These are phyloP conservation scores for Ramicandelaber brevisporus DNA, from an alignment of 192 early-diverging fungal genomes.

Conservation along the genomic window DNA sequence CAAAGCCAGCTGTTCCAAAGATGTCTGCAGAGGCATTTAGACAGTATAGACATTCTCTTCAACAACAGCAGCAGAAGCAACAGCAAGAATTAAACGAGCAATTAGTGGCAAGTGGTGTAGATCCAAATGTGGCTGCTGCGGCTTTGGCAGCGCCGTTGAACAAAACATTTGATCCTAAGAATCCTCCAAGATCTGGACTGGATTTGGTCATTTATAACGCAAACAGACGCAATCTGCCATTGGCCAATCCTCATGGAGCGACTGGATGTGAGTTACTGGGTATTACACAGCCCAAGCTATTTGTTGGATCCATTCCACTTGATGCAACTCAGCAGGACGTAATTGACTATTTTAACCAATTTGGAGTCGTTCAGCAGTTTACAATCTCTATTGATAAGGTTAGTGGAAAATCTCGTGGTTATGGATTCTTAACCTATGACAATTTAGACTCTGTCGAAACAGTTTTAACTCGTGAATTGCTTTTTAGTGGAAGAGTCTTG, in stretches of 20 bases:
- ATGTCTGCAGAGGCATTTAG: too few relatives aligned
- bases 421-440: constrained; percentile 82
- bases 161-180: too few relatives aligned
- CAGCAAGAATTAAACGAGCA: constrained; percentile 2
- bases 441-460: too few relatives aligned
- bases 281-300: too few relatives aligned
- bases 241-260: too few relatives aligned
- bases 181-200: constrained; percentile 11
- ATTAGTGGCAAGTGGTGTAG: background rate
- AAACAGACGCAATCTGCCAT: too few relatives aligned
- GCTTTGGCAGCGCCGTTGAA: too few relatives aligned
- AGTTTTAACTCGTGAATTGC: constrained; percentile 18
- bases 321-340: constrained; percentile 71
- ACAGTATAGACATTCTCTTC: too few relatives aligned
- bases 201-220: too few relatives aligned
- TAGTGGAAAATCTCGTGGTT: constrained; percentile 67
- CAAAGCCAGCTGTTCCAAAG: constrained; percentile 18
- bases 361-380: constrained; percentile 63
- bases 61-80: constrained; percentile 7
- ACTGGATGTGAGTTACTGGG: too few relatives aligned
- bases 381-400: constrained; percentile 63
- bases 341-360: constrained; percentile 52
- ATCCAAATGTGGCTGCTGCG: too few relatives aligned
- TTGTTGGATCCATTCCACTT: constrained; percentile 69
- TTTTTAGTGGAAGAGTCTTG: constrained; percentile 1